Percentiles rank a stretch among this genome's conserved stretches.
Evolutionary conservation across 2,329 filamentous ascomycete genomes (phyloP).

Genomic region (Aspergillus ustus): DNA sequence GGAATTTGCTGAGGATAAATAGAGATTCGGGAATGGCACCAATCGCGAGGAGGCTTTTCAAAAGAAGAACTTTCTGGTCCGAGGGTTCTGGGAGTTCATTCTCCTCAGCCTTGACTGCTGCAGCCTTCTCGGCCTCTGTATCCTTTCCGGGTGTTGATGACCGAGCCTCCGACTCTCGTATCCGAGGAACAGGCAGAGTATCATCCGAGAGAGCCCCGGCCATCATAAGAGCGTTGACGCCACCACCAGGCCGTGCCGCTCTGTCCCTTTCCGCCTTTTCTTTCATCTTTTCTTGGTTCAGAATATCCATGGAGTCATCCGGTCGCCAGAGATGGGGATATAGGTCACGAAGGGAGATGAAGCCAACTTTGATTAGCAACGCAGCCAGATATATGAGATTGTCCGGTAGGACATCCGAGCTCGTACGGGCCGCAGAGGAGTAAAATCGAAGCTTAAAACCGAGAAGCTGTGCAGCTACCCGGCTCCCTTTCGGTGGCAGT

Average conservation of each 20-base stretch:
- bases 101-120: slow-evolving; percentile 44
- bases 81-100: slow-evolving; percentile 70
- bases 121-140: slow-evolving; percentile 50
- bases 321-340: slow-evolving; percentile 89
- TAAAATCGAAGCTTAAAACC: slow-evolving; percentile 98
- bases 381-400: slow-evolving; percentile 93
- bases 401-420: slow-evolving; percentile 78
- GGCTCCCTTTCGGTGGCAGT: slow-evolving; percentile 81
- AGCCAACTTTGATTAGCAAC: slow-evolving; percentile 93
- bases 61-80: slow-evolving; percentile 85
- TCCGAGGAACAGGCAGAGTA: slow-evolving; percentile 56
- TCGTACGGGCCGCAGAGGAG: slow-evolving; percentile 75
- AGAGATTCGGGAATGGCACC: slow-evolving; percentile 91
- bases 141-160: slow-evolving; percentile 62
- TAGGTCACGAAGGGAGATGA: slow-evolving; percentile 87
- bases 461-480: slow-evolving; percentile 88
- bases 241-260: slow-evolving; percentile 70
- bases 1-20: slow-evolving; percentile 88
- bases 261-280: slow-evolving; percentile 80
- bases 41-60: slow-evolving; percentile 85
- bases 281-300: slow-evolving; percentile 71
- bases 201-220: slow-evolving; percentile 89
- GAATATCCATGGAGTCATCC: slow-evolving; percentile 78
- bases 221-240: slow-evolving; percentile 81
- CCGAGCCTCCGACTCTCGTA: slow-evolving; percentile 57